A percentile compares a stretch with the other conserved stretches of the same genome.
Conservation (phyloP, 352 stramenopile species). For the Phytophthora pluvialis region DNA sequence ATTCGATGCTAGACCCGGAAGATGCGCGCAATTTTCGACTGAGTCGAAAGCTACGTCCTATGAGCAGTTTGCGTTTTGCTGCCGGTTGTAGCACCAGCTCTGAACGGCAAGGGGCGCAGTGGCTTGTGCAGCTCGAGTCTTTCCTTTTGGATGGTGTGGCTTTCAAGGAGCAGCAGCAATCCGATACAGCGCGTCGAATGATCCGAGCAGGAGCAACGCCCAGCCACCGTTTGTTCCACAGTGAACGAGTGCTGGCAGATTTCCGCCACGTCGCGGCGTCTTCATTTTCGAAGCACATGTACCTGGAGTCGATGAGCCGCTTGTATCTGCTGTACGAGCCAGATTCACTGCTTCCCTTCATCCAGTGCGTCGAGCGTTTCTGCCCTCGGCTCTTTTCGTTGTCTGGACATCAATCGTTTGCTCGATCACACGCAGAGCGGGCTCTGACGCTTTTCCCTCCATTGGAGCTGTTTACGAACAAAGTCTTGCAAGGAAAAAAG, state of each 20-base stretch:
- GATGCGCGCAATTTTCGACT: conserved; percentile 62
- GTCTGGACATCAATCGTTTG: conserved; percentile 42
- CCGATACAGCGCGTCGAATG: background rate
- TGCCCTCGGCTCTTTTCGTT: conserved; percentile 77
- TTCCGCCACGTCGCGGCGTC: conserved; percentile 70
- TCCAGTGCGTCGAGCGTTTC: conserved; percentile 61
- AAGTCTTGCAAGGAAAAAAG: conserved; percentile 31
- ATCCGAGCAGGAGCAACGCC: conserved; percentile 40
- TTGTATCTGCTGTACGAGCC: conserved; percentile 83
- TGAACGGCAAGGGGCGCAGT: conserved; percentile 60
- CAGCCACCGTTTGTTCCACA: conserved; percentile 85
- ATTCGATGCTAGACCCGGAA: conserved; percentile 37
- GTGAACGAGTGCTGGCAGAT: conserved; percentile 71
- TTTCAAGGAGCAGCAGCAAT: conserved; percentile 44
- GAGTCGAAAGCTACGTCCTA: conserved; percentile 77
- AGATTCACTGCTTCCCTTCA: conserved; percentile 58
- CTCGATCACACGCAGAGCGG: conserved; percentile 71
- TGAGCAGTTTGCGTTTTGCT: conserved; percentile 83
- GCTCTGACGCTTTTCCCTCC: conserved; percentile 71
- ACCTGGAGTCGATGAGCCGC: conserved; percentile 83
- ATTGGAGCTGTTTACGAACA: conserved; percentile 48
- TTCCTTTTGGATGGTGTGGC: conserved; percentile 62
- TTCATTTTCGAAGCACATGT: conserved; percentile 89
- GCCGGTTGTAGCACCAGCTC: conserved; percentile 62
- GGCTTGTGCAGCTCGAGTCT: conserved; percentile 76